Evolutionary conservation across 768 basidiomycete genomes (phyloP), one percentile per base, ranked within the genome.

Genomic region (Dacryopinax primogenitus): DNA sequence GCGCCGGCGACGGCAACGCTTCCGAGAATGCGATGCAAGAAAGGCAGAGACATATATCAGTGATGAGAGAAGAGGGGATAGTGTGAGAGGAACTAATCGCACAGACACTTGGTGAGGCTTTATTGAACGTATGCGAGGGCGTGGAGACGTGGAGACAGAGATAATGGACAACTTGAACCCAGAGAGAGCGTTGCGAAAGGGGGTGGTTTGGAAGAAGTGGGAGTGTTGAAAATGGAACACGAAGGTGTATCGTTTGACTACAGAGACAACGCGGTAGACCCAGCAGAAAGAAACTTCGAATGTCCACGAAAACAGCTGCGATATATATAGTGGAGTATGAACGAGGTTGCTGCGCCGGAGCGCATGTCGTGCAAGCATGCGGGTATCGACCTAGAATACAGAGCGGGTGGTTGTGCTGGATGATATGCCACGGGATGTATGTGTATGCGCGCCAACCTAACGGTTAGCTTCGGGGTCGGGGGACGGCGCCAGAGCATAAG

Each of bases 381-480:
- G 51, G 51, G 51, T 58, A 58, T 58, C 51, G 51, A 58, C 51
- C 3, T 58, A 58, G 51, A 58, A 58, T 58, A 58, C 51, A 58
- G n/a, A n/a, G n/a, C 26, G 26, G 51, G 30, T 58, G 51, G 51
- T 58, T 26, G 26, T 23, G 26, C 26, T 15, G 23, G 51, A 58
- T 58, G 30, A 32, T 28, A 58, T 58, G 51, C 51, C 51, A 58
- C 51, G 30, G 21, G 51, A 58, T 58, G 51, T 58, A 58, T 30
- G 51, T 58, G 51, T 26, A 58, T 58, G 51, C 51, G 51, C 11
- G 51, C 30, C 51, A 30, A 30, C 51, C 18, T 32, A 58, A 58
- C 51, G 51, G 51, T 30, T 58, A 28, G 26, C 51, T 15, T 58
- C 51, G 18, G 32, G 51, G 18, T 30, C 51, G 32, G 51, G 51